phyloP scores from a whole-genome alignment of 495 filamentous ascomycete species.

The Filosporella fistucella region DNA sequence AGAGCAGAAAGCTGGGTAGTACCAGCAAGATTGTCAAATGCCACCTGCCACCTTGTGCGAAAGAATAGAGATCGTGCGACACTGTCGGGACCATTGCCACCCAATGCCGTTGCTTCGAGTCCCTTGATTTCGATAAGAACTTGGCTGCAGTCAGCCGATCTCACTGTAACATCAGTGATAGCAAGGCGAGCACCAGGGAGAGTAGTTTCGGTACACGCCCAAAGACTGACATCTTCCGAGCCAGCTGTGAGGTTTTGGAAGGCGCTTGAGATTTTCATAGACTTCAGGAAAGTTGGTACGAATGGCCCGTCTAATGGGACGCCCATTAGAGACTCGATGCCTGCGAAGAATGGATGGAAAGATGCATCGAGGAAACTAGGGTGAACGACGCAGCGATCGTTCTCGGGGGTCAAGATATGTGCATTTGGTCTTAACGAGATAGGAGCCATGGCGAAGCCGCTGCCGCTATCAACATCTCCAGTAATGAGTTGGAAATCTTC shows the following conservation, averaged over 20 bases:
- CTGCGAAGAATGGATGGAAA: conserved; percentile 2
- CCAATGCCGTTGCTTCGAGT: background rate
- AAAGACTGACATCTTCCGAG: background rate
- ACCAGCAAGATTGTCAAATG: background rate
- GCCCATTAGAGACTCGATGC: conserved; percentile 6
- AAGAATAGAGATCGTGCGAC: background rate
- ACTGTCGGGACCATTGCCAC: background rate
- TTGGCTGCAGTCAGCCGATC: background rate
- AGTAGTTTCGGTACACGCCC: background rate
- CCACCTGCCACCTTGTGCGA: background rate
- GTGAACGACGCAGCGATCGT: conserved; percentile 47
- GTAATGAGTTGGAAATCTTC: background rate
- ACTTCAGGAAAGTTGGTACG: conserved; percentile 24
- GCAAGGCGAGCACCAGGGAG: background rate
- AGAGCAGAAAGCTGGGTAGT: background rate
- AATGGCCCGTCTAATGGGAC: conserved; percentile 22
- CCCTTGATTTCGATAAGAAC: background rate
- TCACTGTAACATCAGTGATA: background rate
- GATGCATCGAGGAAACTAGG: conserved; percentile 38
- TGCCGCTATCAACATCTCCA: background rate
- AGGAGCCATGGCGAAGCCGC: conserved; percentile 32
- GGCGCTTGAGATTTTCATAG: conserved; percentile 11
- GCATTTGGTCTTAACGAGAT: conserved; percentile 29
- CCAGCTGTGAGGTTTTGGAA: background rate
- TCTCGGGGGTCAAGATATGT: too few relatives aligned